Evolutionary conservation across 2,329 filamentous ascomycete genomes (phyloP).

Genomic region (Aaosphaeria arxii): DNA sequence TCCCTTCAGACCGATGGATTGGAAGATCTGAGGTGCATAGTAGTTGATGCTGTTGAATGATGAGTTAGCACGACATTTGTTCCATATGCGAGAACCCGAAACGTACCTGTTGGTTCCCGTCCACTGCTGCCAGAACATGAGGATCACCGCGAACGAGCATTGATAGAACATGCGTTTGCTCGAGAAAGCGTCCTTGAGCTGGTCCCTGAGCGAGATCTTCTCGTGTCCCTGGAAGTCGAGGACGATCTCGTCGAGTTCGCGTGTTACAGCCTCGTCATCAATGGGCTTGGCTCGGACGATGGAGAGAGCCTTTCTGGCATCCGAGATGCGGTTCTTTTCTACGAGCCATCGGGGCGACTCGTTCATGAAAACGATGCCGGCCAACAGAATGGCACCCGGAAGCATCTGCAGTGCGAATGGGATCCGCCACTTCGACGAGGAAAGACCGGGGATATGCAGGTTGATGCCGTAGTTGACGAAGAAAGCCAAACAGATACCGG

Average conservation of each 20-base stretch:
- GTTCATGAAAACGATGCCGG: constrained; percentile 51
- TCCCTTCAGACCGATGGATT: constrained; percentile 39
- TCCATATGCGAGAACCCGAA: neutral
- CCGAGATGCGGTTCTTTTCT: constrained; percentile 47
- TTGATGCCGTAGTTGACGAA: constrained; percentile 54
- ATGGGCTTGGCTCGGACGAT: constrained; percentile 35
- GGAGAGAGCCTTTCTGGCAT: constrained; percentile 43
- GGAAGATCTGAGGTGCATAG: constrained; percentile 45
- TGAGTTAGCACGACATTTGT: neutral
- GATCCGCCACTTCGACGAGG: constrained; percentile 52
- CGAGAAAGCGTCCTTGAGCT: constrained; percentile 37
- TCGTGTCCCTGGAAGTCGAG: constrained; percentile 43
- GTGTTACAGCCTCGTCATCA: constrained; percentile 34
- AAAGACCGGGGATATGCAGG: constrained; percentile 40
- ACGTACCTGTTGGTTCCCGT: constrained; percentile 7
- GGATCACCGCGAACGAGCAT: constrained; percentile 40
- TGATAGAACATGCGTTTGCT: constrained; percentile 41
- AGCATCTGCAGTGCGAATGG: constrained; percentile 54
- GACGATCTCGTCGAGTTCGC: constrained; percentile 44
- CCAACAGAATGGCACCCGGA: constrained; percentile 49
- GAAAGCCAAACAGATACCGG: constrained; percentile 49
- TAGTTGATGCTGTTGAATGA: constrained; percentile 33
- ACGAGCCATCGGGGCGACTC: constrained; percentile 55
- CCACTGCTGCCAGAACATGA: constrained; percentile 44
- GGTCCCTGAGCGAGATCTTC: constrained; percentile 37